phyloP scores from a whole-genome alignment of 2,329 filamentous ascomycete species.

The Pseudocercospora macadamiae region DNA sequence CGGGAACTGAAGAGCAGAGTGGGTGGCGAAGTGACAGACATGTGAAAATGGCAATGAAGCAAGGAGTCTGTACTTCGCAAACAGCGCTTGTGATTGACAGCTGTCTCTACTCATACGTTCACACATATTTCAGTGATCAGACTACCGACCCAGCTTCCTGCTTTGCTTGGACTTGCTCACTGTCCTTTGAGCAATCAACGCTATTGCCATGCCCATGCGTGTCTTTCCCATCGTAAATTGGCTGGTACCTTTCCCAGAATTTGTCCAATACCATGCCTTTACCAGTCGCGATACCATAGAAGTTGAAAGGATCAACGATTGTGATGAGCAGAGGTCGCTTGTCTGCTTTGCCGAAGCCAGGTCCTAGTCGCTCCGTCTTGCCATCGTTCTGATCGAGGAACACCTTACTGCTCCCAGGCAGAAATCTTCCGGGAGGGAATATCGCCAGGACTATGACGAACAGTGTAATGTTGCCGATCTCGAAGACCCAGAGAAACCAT shows the following conservation, averaged over 20 bases:
- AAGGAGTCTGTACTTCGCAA: too few relatives aligned
- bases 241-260: slow-evolving; percentile 33
- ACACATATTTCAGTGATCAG: too few relatives aligned
- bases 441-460: slow-evolving; percentile 57
- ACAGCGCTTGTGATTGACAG: neutral
- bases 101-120: neutral
- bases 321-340: slow-evolving; percentile 31
- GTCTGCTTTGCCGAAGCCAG: slow-evolving; percentile 34
- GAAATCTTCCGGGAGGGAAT: slow-evolving; percentile 54
- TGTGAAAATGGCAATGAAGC: too few relatives aligned
- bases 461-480: slow-evolving; percentile 55
- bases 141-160: neutral
- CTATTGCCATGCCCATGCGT: neutral
- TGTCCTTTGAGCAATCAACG: neutral
- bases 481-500: slow-evolving; percentile 59
- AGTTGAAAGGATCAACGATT: slow-evolving; percentile 37
- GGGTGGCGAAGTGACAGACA: too few relatives aligned
- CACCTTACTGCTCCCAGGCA: slow-evolving; percentile 54
- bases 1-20: too few relatives aligned
- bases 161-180: neutral
- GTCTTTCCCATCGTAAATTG: slow-evolving; percentile 20
- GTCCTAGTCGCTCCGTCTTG: slow-evolving; percentile 48
- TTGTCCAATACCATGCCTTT: slow-evolving; percentile 28
- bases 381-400: slow-evolving; percentile 55
- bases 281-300: slow-evolving; percentile 28